phyloP scores from a whole-genome alignment of 768 basidiomycete genomes.

The Leccinum longicurvipes region DNA sequence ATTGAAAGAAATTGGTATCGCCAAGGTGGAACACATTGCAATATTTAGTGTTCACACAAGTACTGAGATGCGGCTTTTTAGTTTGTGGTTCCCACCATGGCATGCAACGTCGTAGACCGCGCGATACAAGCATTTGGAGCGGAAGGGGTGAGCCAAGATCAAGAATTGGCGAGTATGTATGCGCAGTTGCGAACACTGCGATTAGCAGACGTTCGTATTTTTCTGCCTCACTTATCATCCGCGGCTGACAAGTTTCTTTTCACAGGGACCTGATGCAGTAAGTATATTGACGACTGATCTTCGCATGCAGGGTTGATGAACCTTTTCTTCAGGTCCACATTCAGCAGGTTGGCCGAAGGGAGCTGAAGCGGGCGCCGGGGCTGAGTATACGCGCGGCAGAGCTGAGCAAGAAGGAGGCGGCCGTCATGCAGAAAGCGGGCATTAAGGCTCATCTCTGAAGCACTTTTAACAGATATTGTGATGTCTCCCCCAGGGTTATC shows the following conservation, averaged over 20 bases:
- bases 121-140: slow-evolving; percentile 95
- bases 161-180: slow-evolving; percentile 73
- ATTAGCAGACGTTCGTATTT: slow-evolving; percentile 69
- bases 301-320: background rate
- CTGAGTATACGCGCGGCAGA: slow-evolving; percentile 55
- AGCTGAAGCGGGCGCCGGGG: slow-evolving; percentile 72
- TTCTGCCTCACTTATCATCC: background rate
- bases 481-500: background rate
- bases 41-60: background rate
- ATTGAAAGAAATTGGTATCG: slow-evolving; percentile 94
- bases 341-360: slow-evolving; percentile 89
- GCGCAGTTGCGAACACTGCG: slow-evolving; percentile 84
- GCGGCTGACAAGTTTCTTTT: slow-evolving; percentile 6
- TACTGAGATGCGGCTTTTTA: slow-evolving; percentile 29
- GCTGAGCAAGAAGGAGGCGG: slow-evolving; percentile 58
- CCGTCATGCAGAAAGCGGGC: slow-evolving; percentile 55
- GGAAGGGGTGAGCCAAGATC: slow-evolving; percentile 93
- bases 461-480: background rate
- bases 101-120: slow-evolving; percentile 84
- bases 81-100: slow-evolving; percentile 95
- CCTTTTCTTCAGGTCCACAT: slow-evolving; percentile 72
- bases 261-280: slow-evolving; percentile 77
- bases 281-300: slow-evolving; percentile 20
- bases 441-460: slow-evolving; percentile 54
- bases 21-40: slow-evolving; percentile 61